Evolutionary conservation across 1,284 basidiomycete species (phyloP).

Genomic region (Ganoderma boninense): DNA sequence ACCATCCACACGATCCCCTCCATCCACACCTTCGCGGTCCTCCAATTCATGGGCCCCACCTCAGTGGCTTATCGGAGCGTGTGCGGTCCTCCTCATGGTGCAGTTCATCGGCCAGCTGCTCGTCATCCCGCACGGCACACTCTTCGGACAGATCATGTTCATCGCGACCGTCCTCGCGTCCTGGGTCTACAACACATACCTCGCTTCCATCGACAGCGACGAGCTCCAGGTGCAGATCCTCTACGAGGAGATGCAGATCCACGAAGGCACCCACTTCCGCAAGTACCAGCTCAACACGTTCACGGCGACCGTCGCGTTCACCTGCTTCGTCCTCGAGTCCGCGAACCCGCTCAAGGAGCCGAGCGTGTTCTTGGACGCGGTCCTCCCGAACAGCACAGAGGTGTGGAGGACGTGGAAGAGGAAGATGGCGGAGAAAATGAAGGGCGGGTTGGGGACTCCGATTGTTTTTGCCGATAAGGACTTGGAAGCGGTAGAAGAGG

Average conservation of each 20-base stretch:
- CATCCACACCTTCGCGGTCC: too few species aligned
- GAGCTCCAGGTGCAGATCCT: not conserved
- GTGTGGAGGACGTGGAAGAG: not conserved
- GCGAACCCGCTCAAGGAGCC: not conserved
- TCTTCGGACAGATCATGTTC: conserved; percentile 21
- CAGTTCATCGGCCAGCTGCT: conserved; percentile 17
- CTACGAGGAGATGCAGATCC: not conserved
- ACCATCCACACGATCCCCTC: too few species aligned
- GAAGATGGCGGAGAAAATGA: not conserved
- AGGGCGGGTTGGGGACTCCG: not conserved
- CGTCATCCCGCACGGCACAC: conserved; percentile 8
- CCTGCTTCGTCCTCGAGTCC: not conserved
- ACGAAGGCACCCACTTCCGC: not conserved
- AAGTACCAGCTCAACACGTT: conserved; percentile 18
- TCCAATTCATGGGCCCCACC: not conserved
- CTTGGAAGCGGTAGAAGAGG: not conserved
- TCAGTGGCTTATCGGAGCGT: not conserved
- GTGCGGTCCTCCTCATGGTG: not conserved
- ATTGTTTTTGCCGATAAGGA: not conserved
- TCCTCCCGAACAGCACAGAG: not conserved
- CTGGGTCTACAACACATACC: conserved; percentile 22
- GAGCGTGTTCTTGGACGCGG: not conserved
- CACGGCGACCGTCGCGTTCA: not conserved
- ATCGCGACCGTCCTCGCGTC: conserved; percentile 16
- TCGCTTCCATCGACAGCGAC: conserved; percentile 17